Evolutionary conservation across 768 basidiomycete genomes (phyloP), one percentile per base, ranked within the genome.

Genomic region (Kwoniella mangroviensis): DNA sequence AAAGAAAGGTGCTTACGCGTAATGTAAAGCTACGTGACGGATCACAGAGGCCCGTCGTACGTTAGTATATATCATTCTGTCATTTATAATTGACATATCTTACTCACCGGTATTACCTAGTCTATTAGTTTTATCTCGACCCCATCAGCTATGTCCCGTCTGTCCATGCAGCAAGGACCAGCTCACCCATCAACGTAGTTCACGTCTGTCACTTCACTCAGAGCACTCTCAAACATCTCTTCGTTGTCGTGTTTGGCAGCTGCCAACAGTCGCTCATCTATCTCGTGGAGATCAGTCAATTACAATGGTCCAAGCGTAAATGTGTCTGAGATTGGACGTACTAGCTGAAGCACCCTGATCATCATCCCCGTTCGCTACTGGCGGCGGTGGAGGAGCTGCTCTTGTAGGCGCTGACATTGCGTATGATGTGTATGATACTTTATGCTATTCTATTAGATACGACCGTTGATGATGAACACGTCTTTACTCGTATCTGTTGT

Each of bases 101-200:
- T 12, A 22, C 56, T 67, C 82, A 92, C 92, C 90, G 68, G 92
- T 93, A 82, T 93, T 92, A 63, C 92, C 92, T 76, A 92, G 79
- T 19, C 84, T 86, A 74, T 15, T 10, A 49, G 13, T 15, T 4
- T 49, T 26, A 15, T 6, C 13, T 3, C 49, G 1, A 55, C 13
- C 12, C 22, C 45, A 4, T 58, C 1, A 28, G 42, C 26, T 34
- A 43, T n/a, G 49, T 26, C 59, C 41, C 49, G 21, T 15, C n/a
- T 21, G 74, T 63, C 51, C 59, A 60, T 58, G 70, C 68, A 54
- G n/a, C 66, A 11, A 55, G 56, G 52, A 66, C 28, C 42, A 54
- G 86, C 91, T 73, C 77, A 92, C 92, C 91, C 91, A 78, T 93
- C 92, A 75, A 86, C 85, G 75, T 85, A 89, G 82, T 94, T 94